Conservation (phyloP, 495 filamentous ascomycete species). For the Pseudevernia furfuracea region DNA sequence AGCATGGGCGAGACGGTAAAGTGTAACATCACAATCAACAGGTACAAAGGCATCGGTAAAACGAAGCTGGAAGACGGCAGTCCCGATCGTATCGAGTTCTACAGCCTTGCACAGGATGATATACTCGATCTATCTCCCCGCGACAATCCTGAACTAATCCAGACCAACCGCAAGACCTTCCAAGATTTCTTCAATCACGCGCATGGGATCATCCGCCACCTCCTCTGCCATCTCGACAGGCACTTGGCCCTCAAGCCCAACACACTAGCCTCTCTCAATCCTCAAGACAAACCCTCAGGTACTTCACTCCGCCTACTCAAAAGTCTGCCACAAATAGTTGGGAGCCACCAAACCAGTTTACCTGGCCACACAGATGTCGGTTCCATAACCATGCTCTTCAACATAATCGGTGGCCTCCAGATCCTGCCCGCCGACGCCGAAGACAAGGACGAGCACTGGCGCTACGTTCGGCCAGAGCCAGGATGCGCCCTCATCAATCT, state of each 20-base stretch:
- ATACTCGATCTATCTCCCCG: slow-evolving; percentile 20
- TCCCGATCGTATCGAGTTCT: slow-evolving; percentile 22
- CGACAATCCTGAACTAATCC: slow-evolving; percentile 40
- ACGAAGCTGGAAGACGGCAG: slow-evolving; percentile 23
- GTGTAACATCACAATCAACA: neutral
- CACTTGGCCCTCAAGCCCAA: slow-evolving; percentile 43
- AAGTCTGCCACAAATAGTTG: slow-evolving; percentile 26
- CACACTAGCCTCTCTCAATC: slow-evolving; percentile 44
- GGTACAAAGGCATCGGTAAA: slow-evolving; percentile 20
- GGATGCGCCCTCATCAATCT: slow-evolving; percentile 33
- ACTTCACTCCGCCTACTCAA: slow-evolving; percentile 53
- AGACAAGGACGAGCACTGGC: slow-evolving; percentile 26
- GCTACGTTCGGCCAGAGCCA: slow-evolving; percentile 28
- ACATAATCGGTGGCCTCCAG: slow-evolving; percentile 27
- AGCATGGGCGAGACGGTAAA: neutral
- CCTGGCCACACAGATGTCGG: slow-evolving; percentile 26
- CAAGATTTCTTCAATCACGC: slow-evolving; percentile 41
- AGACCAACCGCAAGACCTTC: slow-evolving; percentile 35
- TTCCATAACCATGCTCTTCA: slow-evolving; percentile 30
- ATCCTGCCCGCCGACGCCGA: slow-evolving; percentile 2
- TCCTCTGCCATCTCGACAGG: slow-evolving; percentile 45
- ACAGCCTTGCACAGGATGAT: slow-evolving; percentile 22
- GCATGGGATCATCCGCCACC: slow-evolving; percentile 42
- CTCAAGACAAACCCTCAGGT: slow-evolving; percentile 41
- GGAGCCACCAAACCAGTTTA: neutral